These are phyloP conservation scores for Ilex aquifolium DNA, from an alignment of 257 asterid species.

Conservation along the genomic window DNA sequence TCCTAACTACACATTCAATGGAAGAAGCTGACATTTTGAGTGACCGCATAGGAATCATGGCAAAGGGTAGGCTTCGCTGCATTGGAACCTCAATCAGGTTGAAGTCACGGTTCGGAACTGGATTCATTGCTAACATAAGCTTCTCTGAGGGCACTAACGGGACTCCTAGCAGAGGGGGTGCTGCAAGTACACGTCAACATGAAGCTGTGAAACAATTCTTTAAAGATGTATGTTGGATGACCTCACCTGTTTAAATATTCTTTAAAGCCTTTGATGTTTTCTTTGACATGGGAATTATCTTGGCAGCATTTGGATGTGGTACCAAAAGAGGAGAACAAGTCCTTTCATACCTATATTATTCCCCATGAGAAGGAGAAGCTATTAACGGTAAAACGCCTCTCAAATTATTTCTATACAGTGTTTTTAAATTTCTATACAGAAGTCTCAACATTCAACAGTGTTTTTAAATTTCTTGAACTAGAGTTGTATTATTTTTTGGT, in stretches of 20 bases:
- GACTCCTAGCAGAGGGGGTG: slow-evolving; percentile 36
- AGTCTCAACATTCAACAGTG: no score
- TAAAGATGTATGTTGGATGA: slow-evolving; percentile 46
- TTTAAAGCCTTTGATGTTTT: not conserved
- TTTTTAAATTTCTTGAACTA: no score
- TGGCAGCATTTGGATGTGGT: slow-evolving; percentile 59
- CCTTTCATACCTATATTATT: slow-evolving; percentile 74
- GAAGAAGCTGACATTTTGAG: slow-evolving; percentile 94
- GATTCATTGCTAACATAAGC: slow-evolving; percentile 80
- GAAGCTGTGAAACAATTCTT: slow-evolving; percentile 74
- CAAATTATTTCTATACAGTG: no score
- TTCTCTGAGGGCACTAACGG: slow-evolving; percentile 49
- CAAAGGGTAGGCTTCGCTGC: slow-evolving; percentile 96
- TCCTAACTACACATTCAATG: slow-evolving; percentile 96
- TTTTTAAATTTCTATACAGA: no score
- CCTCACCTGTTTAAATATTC: slow-evolving; percentile 4
- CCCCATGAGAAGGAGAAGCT: slow-evolving; percentile 86
- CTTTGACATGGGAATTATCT: slow-evolving; percentile 11
- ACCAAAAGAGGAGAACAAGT: slow-evolving; percentile 84
- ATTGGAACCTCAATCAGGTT: slow-evolving; percentile 92
- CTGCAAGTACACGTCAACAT: slow-evolving; percentile 30
- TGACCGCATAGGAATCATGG: slow-evolving; percentile 93
- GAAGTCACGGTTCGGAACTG: slow-evolving; percentile 86
- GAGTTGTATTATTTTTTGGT: no score
- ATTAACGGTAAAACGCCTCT: slow-evolving; percentile 45